Evolutionary conservation across 345 rosid genomes (phyloP).

Genomic region (Sonneratia caseolaris): DNA sequence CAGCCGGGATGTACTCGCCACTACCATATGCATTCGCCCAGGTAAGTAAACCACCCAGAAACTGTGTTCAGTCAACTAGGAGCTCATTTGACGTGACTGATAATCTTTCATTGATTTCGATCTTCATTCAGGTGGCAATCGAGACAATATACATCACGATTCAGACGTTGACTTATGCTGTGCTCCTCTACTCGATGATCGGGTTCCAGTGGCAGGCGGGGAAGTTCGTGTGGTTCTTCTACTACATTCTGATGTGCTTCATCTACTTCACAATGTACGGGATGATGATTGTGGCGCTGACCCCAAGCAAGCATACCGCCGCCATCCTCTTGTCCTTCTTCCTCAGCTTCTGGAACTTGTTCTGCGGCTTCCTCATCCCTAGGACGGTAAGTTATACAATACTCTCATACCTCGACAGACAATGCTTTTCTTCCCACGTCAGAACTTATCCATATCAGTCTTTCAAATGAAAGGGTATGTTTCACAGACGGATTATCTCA

Average conservation of each 20-base stretch:
- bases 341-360: conserved; percentile 78
- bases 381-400: conserved; percentile 35
- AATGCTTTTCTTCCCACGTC: too few relatives aligned
- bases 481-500: too few relatives aligned
- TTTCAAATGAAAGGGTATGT: too few relatives aligned
- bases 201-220: conserved; percentile 49
- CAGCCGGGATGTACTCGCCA: conserved; percentile 83
- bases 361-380: conserved; percentile 67
- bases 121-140: conserved; percentile 45
- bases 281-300: conserved; percentile 71
- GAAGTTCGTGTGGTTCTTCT: conserved; percentile 54
- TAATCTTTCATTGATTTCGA: background rate
- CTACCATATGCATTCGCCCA: conserved; percentile 77
- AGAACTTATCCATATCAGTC: too few relatives aligned
- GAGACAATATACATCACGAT: conserved; percentile 46
- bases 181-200: conserved; percentile 67
- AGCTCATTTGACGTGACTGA: background rate
- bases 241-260: conserved; percentile 49
- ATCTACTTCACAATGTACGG: conserved; percentile 65
- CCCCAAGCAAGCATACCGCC: conserved; percentile 61
- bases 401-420: too few relatives aligned
- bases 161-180: conserved; percentile 40
- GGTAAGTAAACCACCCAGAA: conserved; percentile 14
- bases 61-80: too few relatives aligned
- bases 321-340: conserved; percentile 72